Evolutionary conservation across 1,139 yeast genomes (phyloP).

Genomic region (Nakaseomyces kungkrabaensis): DNA sequence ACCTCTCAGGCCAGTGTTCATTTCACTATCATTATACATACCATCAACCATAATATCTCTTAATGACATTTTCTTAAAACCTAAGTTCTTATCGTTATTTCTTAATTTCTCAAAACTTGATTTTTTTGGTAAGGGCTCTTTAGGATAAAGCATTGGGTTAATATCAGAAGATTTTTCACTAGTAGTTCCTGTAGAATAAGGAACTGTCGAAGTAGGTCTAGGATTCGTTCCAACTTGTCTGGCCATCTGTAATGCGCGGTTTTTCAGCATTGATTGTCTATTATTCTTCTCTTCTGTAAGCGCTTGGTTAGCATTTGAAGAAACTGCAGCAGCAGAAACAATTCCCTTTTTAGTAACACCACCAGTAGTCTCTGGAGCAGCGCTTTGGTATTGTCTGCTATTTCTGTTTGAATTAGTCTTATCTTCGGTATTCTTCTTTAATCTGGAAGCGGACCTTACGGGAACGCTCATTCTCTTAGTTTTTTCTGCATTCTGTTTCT

Average conservation of each 20-base stretch:
- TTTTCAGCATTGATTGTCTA: conserved; percentile 1
- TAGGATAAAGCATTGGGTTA: conserved; percentile 19
- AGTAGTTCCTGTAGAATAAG: conserved; percentile 2
- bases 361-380: neutral
- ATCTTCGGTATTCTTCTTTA: neutral
- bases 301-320: neutral
- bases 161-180: neutral
- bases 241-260: conserved; percentile 1
- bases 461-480: conserved; percentile 4
- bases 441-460: neutral
- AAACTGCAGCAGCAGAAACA: conserved; percentile 3
- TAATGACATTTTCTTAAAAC: conserved; percentile 32
- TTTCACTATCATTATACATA: neutral
- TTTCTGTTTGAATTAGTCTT: neutral
- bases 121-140: conserved; percentile 36
- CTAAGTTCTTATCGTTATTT: conserved; percentile 25
- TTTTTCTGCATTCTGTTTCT: conserved; percentile 1
- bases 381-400: neutral
- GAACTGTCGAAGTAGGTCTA: neutral
- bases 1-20: neutral
- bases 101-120: conserved; percentile 49
- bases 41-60: conserved; percentile 21
- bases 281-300: neutral
- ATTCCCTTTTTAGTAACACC: conserved; percentile 1
- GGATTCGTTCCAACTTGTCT: neutral